phyloP scores from a whole-genome alignment of 2,329 filamentous ascomycete species.

The Colletotrichum cordylinicola region DNA sequence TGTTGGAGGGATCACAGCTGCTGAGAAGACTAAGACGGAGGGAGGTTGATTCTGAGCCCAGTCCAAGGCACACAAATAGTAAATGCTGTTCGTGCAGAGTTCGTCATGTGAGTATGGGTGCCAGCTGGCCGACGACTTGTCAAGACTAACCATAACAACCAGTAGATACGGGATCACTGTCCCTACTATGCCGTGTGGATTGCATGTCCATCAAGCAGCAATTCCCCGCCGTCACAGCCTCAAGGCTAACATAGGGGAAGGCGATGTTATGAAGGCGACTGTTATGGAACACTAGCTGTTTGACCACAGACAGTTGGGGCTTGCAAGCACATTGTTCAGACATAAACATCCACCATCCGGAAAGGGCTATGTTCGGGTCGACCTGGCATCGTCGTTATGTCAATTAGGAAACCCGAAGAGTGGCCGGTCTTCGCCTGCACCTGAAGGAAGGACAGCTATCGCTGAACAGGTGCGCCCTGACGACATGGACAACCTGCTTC shows the following conservation, averaged over 20 bases:
- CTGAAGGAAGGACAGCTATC: too few relatives aligned
- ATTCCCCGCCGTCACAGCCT: background rate
- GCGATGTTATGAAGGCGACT: too few relatives aligned
- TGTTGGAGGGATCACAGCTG: slow-evolving; percentile 2
- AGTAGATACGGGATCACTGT: background rate
- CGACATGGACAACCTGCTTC: too few relatives aligned
- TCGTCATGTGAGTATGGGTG: background rate
- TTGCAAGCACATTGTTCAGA: too few relatives aligned
- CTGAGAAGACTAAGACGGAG: background rate
- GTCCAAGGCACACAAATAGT: background rate
- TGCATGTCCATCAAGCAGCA: background rate
- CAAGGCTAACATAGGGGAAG: background rate
- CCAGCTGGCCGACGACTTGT: background rate
- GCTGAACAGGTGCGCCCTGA: too few relatives aligned
- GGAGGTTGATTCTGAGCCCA: background rate
- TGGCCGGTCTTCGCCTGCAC: too few relatives aligned
- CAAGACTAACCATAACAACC: background rate
- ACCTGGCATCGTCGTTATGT: too few relatives aligned
- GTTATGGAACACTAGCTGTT: too few relatives aligned
- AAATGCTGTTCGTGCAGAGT: background rate
- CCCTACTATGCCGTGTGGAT: background rate
- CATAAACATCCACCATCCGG: too few relatives aligned
- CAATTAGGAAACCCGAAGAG: too few relatives aligned
- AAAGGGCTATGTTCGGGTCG: too few relatives aligned
- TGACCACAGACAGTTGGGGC: too few relatives aligned